These are phyloP conservation scores for Cutaneotrichosporon sp. DNA, from an alignment of 1,284 basidiomycete genomes.

Conservation along the genomic window DNA sequence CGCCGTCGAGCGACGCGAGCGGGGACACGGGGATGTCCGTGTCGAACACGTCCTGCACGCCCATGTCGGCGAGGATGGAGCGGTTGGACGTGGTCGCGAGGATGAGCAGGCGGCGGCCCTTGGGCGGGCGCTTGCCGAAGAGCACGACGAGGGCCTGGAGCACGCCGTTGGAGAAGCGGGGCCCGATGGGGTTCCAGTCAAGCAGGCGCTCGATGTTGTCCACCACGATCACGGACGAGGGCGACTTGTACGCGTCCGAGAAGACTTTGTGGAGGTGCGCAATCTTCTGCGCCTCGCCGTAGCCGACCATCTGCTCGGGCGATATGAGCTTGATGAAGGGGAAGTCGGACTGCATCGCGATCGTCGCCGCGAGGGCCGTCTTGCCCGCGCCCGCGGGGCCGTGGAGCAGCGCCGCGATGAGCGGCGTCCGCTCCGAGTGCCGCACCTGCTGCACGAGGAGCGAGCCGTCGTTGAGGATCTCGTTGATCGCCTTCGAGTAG, in stretches of 20 bases:
- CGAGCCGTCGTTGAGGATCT: constrained; percentile 84
- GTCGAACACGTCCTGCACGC: constrained; percentile 85
- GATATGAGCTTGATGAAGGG: constrained; percentile 99
- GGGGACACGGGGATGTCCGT: constrained; percentile 84
- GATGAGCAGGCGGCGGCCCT: constrained; percentile 90
- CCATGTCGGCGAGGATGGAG: constrained; percentile 85
- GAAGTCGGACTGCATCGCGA: constrained; percentile 88
- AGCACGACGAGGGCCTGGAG: constrained; percentile 90
- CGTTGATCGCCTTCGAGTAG: constrained; percentile 73
- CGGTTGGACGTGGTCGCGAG: constrained; percentile 90
- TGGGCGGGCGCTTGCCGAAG: constrained; percentile 86
- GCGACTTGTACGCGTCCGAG: constrained; percentile 95
- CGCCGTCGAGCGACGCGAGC: constrained; percentile 68
- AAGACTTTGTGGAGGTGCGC: constrained; percentile 92
- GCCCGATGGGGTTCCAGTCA: constrained; percentile 98
- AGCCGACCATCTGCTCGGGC: constrained; percentile 97
- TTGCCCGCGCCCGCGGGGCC: constrained; percentile 92
- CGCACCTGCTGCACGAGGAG: constrained; percentile 95
- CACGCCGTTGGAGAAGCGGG: constrained; percentile 91
- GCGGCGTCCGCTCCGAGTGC: constrained; percentile 82
- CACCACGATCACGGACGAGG: constrained; percentile 93
- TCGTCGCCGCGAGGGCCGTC: constrained; percentile 92
- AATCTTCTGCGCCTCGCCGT: constrained; percentile 87
- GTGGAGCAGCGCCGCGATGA: constrained; percentile 87
- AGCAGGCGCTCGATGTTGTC: constrained; percentile 89